phyloP scores from a whole-genome alignment of 2,329 filamentous ascomycete species.

The Sclerotinia borealis region DNA sequence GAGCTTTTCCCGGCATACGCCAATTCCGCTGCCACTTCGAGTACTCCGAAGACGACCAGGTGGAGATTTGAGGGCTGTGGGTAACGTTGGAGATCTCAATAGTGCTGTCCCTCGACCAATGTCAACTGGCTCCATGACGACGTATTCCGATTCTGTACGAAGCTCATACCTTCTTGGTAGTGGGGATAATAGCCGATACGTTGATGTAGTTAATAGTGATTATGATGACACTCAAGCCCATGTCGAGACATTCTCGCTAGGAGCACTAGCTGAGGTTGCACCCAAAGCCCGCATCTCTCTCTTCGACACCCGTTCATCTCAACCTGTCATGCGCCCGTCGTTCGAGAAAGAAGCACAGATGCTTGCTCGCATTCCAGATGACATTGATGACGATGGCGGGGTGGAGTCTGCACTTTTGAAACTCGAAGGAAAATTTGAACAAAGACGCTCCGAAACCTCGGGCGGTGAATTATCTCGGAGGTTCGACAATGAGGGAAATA shows the following conservation, averaged over 20 bases:
- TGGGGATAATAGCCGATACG: conserved; percentile 38
- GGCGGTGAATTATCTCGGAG: conserved; percentile 12
- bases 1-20: conserved; percentile 39
- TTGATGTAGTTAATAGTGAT: conserved; percentile 40
- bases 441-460: conserved; percentile 35
- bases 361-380: conserved; percentile 82
- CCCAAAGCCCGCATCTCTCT: conserved; percentile 45
- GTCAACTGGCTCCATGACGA: conserved; percentile 54
- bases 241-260: conserved; percentile 49
- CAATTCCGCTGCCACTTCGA: conserved; percentile 49
- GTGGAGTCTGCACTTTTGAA: conserved; percentile 91
- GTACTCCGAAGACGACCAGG: conserved; percentile 67
- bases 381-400: conserved; percentile 70
- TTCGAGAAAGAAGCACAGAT: conserved; percentile 87
- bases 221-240: conserved; percentile 36
- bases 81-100: conserved; percentile 58
- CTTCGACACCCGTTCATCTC: conserved; percentile 57
- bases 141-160: conserved; percentile 53
- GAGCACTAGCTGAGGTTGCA: conserved; percentile 48
- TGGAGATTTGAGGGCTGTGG: conserved; percentile 65
- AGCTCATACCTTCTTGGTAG: conserved; percentile 46
- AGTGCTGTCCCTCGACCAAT: conserved; percentile 41
- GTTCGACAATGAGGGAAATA: conserved; percentile 11
- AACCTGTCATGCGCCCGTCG: conserved; percentile 61
- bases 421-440: conserved; percentile 78